Conservation (phyloP, 2,329 filamentous ascomycete species). For the Aspergillus ochraceus region DNA sequence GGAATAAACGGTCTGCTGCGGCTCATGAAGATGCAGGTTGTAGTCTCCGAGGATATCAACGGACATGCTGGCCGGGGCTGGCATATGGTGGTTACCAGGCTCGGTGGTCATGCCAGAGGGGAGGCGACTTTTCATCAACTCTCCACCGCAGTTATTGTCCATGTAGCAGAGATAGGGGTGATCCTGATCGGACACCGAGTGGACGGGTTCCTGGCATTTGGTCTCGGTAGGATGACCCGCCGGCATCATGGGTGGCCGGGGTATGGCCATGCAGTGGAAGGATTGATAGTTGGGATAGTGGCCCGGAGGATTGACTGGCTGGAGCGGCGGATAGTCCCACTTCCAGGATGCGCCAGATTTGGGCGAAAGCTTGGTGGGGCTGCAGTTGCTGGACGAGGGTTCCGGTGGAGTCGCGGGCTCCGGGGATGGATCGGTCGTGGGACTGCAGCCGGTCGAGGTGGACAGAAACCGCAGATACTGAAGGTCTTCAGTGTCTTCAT, state of each 20-base stretch:
- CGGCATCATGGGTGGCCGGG: slow-evolving; percentile 18
- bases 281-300: slow-evolving; percentile 24
- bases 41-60: slow-evolving; percentile 27
- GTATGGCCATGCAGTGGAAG: slow-evolving; percentile 24
- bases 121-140: slow-evolving; percentile 13
- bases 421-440: slow-evolving; percentile 40
- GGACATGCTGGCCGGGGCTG: slow-evolving; percentile 17
- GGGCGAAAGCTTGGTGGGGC: slow-evolving; percentile 20
- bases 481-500: slow-evolving; percentile 37
- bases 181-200: slow-evolving; percentile 14
- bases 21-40: slow-evolving; percentile 24
- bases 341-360: slow-evolving; percentile 20
- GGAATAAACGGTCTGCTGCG: slow-evolving; percentile 18
- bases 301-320: slow-evolving; percentile 11
- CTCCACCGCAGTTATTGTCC: slow-evolving; percentile 14
- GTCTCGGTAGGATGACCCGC: slow-evolving; percentile 13
- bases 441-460: slow-evolving; percentile 37
- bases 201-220: slow-evolving; percentile 14
- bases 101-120: slow-evolving; percentile 18
- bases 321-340: slow-evolving; percentile 29
- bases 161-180: slow-evolving; percentile 28
- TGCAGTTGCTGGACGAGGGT: slow-evolving; percentile 26
- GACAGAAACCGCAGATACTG: slow-evolving; percentile 38
- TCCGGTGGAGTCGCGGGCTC: slow-evolving; percentile 37
- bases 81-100: slow-evolving; percentile 15